Conservation (phyloP, 2,329 filamentous ascomycete species). For the Aspergillus arachidicola region DNA sequence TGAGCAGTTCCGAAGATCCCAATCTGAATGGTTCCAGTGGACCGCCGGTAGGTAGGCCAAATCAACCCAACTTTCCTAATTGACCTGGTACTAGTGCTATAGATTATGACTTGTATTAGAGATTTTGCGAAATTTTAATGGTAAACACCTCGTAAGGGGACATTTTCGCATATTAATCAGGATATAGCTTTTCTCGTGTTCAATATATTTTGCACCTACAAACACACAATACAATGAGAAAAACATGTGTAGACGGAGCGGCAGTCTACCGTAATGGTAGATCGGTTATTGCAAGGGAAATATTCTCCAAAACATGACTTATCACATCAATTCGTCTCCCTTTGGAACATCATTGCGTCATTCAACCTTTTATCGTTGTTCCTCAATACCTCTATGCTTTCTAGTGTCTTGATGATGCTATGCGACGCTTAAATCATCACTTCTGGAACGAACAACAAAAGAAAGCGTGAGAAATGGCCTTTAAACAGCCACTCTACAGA, state of each 20-base stretch:
- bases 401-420: constrained; percentile 3
- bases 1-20: background rate
- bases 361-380: constrained; percentile 4
- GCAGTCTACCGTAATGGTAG: background rate
- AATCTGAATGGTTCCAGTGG: background rate
- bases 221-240: background rate
- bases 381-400: constrained; percentile 1
- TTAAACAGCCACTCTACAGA: constrained; percentile 29
- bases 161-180: background rate
- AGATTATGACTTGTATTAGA: background rate
- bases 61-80: background rate
- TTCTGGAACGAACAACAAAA: background rate
- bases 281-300: background rate
- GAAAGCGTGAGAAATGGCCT: background rate
- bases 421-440: background rate
- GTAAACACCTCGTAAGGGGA: background rate
- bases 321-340: background rate
- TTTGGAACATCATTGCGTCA: constrained; percentile 10
- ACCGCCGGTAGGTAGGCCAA: background rate
- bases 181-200: background rate
- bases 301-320: background rate
- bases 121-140: background rate
- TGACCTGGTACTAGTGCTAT: background rate
- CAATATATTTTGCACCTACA: background rate
- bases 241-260: background rate